These are phyloP conservation scores for Sarocladium oryzae DNA, from an alignment of 2,329 filamentous ascomycete species.

Conservation along the genomic window DNA sequence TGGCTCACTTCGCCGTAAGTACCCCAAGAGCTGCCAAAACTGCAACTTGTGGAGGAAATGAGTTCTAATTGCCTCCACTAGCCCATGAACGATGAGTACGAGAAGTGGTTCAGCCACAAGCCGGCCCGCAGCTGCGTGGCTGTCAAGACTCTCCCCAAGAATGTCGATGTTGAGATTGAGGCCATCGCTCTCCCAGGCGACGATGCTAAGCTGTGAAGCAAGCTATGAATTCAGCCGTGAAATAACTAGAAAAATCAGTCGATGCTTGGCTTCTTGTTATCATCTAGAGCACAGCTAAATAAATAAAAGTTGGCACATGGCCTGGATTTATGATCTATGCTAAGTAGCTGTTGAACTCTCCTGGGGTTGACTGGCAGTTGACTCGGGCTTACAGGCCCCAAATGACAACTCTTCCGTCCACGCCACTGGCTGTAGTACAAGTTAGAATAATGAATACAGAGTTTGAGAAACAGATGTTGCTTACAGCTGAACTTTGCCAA, in stretches of 20 bases:
- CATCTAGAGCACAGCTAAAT: not conserved
- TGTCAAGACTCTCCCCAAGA: constrained; percentile 81
- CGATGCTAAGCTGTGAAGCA: not conserved
- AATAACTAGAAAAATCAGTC: not conserved
- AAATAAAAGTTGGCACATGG: not conserved
- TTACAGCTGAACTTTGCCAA: constrained; percentile 83
- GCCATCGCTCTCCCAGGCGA: constrained; percentile 61
- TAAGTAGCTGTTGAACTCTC: not conserved
- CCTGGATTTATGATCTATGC: not conserved
- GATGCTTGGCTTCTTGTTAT: not conserved
- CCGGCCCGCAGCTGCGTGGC: constrained; percentile 86
- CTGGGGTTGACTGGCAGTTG: not conserved
- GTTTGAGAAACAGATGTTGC: constrained; percentile 28
- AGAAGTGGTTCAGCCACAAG: constrained; percentile 76
- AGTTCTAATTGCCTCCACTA: constrained; percentile 16
- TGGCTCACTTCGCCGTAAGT: constrained; percentile 71
- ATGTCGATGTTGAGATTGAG: constrained; percentile 85
- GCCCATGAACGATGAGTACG: constrained; percentile 81
- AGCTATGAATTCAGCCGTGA: too few species aligned
- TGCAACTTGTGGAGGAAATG: not conserved
- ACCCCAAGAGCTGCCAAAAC: too few species aligned
- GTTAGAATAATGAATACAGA: not conserved
- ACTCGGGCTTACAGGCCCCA: constrained; percentile 40
- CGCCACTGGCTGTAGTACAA: constrained; percentile 60
- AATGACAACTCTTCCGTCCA: constrained; percentile 76